Evolutionary conservation across 2,329 filamentous ascomycete genomes (phyloP).

Genomic region (Colletotrichum salicis): DNA sequence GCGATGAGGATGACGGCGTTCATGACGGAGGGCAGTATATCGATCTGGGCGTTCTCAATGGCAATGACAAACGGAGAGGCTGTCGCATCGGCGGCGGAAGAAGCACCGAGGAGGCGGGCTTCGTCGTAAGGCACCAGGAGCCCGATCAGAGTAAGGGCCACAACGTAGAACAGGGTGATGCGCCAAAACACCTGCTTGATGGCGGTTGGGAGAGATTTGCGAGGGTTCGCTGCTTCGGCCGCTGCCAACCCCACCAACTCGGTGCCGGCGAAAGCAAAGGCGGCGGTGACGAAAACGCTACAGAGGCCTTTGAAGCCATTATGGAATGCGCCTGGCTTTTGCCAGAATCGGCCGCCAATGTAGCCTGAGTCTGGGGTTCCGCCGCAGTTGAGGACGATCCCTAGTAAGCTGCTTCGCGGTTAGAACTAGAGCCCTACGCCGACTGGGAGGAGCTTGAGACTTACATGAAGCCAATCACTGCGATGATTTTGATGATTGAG

Average conservation of each 20-base stretch:
- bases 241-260: constrained; percentile 82
- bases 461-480: constrained; percentile 89
- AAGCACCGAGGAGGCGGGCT: constrained; percentile 66
- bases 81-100: constrained; percentile 64
- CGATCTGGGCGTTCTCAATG: constrained; percentile 84
- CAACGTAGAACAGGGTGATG: constrained; percentile 89
- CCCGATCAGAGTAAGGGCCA: constrained; percentile 83
- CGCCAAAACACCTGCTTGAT: constrained; percentile 97
- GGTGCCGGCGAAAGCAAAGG: constrained; percentile 80
- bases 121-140: constrained; percentile 83
- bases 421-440: constrained; percentile 1
- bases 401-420: constrained; percentile 72
- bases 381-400: constrained; percentile 85
- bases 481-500: constrained; percentile 84
- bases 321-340: constrained; percentile 82
- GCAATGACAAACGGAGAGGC: constrained; percentile 95
- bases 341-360: constrained; percentile 83
- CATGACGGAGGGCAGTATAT: constrained; percentile 86
- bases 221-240: constrained; percentile 81
- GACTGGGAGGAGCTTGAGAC: constrained; percentile 43
- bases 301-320: constrained; percentile 87
- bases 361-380: constrained; percentile 79
- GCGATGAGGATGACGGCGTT: constrained; percentile 94
- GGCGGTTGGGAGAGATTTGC: constrained; percentile 84
- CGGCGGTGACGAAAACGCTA: constrained; percentile 79